Conservation (phyloP, 805 yeast species). For the Candida chilensis region DNA sequence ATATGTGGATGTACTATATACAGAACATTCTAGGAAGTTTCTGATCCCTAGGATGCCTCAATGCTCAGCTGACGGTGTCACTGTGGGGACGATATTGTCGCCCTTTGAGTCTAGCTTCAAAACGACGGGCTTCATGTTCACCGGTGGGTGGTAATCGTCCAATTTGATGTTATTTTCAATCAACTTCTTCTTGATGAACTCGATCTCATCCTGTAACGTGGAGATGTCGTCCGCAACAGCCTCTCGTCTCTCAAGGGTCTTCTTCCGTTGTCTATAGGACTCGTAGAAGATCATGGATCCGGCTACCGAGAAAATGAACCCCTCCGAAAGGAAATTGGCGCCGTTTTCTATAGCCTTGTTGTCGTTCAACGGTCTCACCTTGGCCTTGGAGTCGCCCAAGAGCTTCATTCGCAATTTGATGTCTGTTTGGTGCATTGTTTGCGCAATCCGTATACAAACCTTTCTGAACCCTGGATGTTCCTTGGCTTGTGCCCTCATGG, state of each 20-base stretch:
- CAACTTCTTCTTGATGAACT: conserved; percentile 40
- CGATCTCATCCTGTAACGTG: conserved; percentile 63
- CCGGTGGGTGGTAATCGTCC: conserved; percentile 42
- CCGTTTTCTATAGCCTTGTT: conserved; percentile 77
- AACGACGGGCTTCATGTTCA: conserved; percentile 33
- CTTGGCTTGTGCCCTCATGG: conserved; percentile 66
- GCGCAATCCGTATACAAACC: conserved; percentile 64
- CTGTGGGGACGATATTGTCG: neutral
- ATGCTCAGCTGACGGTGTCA: neutral
- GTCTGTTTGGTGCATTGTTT: conserved; percentile 59
- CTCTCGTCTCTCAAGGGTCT: conserved; percentile 53
- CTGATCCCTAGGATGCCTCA: too few relatives aligned
- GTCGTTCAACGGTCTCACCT: conserved; percentile 73
- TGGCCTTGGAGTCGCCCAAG: conserved; percentile 41
- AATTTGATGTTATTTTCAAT: conserved; percentile 26
- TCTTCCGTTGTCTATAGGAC: conserved; percentile 55
- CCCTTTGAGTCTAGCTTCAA: conserved; percentile 21
- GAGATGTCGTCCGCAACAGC: conserved; percentile 65
- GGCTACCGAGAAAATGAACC: conserved; percentile 73
- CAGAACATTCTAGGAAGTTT: too few relatives aligned
- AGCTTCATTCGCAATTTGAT: conserved; percentile 50
- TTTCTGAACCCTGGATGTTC: conserved; percentile 57
- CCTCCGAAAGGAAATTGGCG: conserved; percentile 69
- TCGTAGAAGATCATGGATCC: conserved; percentile 70
- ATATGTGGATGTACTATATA: too few relatives aligned